These are phyloP conservation scores for Mycosarcoma maydis DNA, from an alignment of 1,284 basidiomycete species.

Conservation along the genomic window DNA sequence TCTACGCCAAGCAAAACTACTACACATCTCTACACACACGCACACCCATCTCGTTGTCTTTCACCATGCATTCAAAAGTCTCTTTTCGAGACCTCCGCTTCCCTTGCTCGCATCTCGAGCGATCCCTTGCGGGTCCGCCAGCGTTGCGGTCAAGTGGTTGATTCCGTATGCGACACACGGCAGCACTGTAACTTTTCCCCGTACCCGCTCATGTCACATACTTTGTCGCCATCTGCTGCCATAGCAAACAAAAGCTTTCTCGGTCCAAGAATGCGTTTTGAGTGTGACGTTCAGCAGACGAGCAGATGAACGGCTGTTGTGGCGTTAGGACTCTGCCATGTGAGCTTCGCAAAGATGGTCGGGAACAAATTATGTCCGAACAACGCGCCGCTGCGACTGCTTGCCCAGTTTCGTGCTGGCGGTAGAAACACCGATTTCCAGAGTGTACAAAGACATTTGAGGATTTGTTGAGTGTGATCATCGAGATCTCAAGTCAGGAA, in stretches of 20 bases:
- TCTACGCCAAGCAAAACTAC: slow-evolving; percentile 5
- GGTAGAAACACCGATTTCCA: too few relatives aligned
- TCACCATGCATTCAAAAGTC: slow-evolving; percentile 38
- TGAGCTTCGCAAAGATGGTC: too few relatives aligned
- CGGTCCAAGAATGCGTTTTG: not conserved
- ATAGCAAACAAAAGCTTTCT: slow-evolving; percentile 33
- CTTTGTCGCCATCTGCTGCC: slow-evolving; percentile 24
- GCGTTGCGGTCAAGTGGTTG: slow-evolving; percentile 20
- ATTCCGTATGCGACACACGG: slow-evolving; percentile 26
- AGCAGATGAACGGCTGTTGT: too few relatives aligned
- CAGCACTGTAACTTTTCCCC: slow-evolving; percentile 16
- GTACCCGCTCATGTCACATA: slow-evolving; percentile 34
- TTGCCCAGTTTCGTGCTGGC: too few relatives aligned
- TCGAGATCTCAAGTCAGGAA: not conserved
- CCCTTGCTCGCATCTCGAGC: slow-evolving; percentile 14
- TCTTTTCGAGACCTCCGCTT: slow-evolving; percentile 19
- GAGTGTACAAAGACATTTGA: too few relatives aligned
- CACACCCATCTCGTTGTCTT: slow-evolving; percentile 1
- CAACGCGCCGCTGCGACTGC: too few relatives aligned
- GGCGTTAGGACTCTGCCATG: too few relatives aligned
- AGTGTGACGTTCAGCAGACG: too few relatives aligned
- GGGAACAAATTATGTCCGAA: too few relatives aligned
- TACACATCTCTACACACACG: not conserved
- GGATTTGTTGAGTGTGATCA: not conserved
- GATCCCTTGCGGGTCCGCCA: slow-evolving; percentile 15